Percentiles rank a stretch among this genome's conserved stretches.
Conservation (phyloP, 257 asterid species). For the Dorcoceras hygrometricum region DNA sequence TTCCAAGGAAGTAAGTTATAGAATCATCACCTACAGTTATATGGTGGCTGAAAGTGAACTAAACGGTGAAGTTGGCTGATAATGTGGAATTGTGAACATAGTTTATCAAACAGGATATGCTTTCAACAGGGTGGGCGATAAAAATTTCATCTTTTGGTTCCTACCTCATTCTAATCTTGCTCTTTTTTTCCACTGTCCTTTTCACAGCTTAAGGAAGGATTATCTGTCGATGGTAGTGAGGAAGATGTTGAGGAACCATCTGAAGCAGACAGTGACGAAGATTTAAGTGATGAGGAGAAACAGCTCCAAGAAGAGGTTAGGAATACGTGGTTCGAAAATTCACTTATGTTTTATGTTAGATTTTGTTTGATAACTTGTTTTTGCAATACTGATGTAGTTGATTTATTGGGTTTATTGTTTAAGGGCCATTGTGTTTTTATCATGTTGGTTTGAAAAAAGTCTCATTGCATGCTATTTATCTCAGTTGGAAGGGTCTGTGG, state of each 20-base stretch:
- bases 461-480: constrained; percentile 8
- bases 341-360: background rate
- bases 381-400: background rate
- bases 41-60: too few relatives aligned
- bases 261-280: constrained; percentile 87
- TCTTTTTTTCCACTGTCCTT: constrained; percentile 21
- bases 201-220: constrained; percentile 81
- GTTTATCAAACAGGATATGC: background rate
- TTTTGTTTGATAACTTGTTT: background rate
- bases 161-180: background rate
- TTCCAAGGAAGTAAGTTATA: constrained; percentile 71
- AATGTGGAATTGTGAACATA: background rate
- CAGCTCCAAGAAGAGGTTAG: constrained; percentile 71
- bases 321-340: background rate
- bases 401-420: background rate
- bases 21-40: background rate
- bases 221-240: constrained; percentile 90
- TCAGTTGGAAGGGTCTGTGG: constrained; percentile 92
- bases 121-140: background rate
- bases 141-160: background rate
- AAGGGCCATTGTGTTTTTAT: background rate
- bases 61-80: background rate
- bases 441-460: background rate
- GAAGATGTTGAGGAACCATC: constrained; percentile 85
- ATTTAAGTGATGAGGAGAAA: constrained; percentile 56